Evolutionary conservation across 2,329 filamentous ascomycete genomes (phyloP), one percentile per base, ranked within the genome.

Genomic region (Didymella pinodella): DNA sequence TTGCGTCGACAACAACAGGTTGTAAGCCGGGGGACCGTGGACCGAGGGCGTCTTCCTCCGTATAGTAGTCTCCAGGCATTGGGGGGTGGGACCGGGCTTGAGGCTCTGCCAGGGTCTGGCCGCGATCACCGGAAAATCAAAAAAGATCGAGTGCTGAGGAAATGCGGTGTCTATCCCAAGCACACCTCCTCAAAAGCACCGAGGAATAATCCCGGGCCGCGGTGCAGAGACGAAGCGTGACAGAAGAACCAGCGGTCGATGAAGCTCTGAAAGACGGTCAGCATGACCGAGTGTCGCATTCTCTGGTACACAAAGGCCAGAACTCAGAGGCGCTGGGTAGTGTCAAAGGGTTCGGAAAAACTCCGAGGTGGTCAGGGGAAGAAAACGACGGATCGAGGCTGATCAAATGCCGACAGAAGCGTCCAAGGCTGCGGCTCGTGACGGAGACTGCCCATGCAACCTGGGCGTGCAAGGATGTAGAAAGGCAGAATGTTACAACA

Each of bases 11-110:
- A 31, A 62, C 67, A 74, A 77, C 75, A 68, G 68, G 72, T 70
- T 65, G 74, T 74, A 77, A 80, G 76, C 66, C 76, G 43, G 77
- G 77, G 20, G 77, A 81, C 65, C 70, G 75, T 60, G 75, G 76
- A 47, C 78, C 71, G 22, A 57, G 48, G 62, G 78, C 77, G 76
- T 84, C 74, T 77, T 84, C 82, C 77, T 84, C 82, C 62, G 80
- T 78, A 67, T 83, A 80, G 74, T 82, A 84, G 55, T 67, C 62
- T 54, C 62, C 63, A 57, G 69, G 70, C 74, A 77, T 76, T 59
- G 59, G 68, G 66, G 61, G 61, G 48, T 59, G 50, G 50, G 32
- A 62, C 43, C 46, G 67, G 68, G 65, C 66, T 67, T 43, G 41
- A 32, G 46, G 47, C 41, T 44, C 41, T 63, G 40, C 31, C 32